phyloP scores from a whole-genome alignment of 1,139 yeast species.

The Debaryomyces sp. region DNA sequence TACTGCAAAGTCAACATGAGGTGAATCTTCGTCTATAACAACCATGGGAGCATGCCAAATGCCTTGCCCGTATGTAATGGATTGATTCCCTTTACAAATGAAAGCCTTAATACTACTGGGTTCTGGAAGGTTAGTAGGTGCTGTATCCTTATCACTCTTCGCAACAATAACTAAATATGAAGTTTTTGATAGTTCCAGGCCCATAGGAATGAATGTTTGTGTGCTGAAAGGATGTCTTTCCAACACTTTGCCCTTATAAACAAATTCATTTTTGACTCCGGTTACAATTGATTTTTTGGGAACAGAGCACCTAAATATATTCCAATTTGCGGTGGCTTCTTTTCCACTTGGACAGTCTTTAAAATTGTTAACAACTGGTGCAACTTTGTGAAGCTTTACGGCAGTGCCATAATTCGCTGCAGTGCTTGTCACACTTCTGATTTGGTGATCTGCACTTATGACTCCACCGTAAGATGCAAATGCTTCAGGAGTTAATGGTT shows the following conservation, averaged over 20 bases:
- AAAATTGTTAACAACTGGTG: constrained; percentile 63
- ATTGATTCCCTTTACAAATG: constrained; percentile 77
- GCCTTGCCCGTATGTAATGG: constrained; percentile 83
- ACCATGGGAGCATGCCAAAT: constrained; percentile 92
- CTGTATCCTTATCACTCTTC: constrained; percentile 42
- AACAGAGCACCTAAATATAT: constrained; percentile 80
- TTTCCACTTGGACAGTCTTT: constrained; percentile 47
- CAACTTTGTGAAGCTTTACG: constrained; percentile 69
- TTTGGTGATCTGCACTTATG: constrained; percentile 49
- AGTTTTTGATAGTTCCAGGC: constrained; percentile 49
- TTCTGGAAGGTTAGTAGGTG: constrained; percentile 56
- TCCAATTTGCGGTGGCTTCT: constrained; percentile 67
- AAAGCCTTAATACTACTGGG: constrained; percentile 64
- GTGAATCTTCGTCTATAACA: constrained; percentile 55
- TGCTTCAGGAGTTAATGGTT: constrained; percentile 43
- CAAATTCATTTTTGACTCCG: constrained; percentile 20
- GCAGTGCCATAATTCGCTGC: constrained; percentile 96
- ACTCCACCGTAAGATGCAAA: constrained; percentile 50
- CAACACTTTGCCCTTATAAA: constrained; percentile 66
- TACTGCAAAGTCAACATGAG: constrained; percentile 78
- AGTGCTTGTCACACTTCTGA: constrained; percentile 31
- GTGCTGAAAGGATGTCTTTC: constrained; percentile 93
- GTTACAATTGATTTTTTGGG: constrained; percentile 59
- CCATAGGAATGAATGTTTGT: constrained; percentile 90
- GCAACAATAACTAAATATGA: constrained; percentile 87